Base-by-base conservation (phyloP, 495 filamentous ascomycete genomes). In the Haplographium delicatum region DNA sequence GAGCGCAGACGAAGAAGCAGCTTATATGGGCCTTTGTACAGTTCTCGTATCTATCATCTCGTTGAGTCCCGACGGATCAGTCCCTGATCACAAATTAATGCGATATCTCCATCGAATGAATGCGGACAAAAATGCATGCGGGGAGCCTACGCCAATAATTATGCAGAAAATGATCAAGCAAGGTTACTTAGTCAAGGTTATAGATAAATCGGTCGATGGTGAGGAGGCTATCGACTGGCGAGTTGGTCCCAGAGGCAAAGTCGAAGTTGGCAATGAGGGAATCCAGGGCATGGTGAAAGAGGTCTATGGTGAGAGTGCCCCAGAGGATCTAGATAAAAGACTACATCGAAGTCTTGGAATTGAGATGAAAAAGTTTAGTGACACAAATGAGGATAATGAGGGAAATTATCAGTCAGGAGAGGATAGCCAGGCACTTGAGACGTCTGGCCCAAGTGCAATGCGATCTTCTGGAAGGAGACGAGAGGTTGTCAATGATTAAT, bases 201-300 rank as follows among this genome's bases (percentile, higher is more conserved):
- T 78, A 40, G 85, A 90, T 44, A 77, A 78, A 27, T 70, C 73
- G 4, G 72, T 71, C 1, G 84, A 82, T n/a, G n/a, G n/a, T n/a
- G 86, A 90, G 18, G 88, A 94, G 50, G 65, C 75, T 4, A 75
- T 88, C 8, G 86, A 85, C 43, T 95, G 82, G 70, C 78, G 85
- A 50, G 75, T 95, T 22, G 90, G 89, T 2, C 84, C 88, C 25
- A 74, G 93, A 27, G 93, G 89, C 11, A 96, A 88, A 68, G 71
- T 88, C 10, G 93, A 98, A 63, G 83, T 98, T 26, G 85, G 83
- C 2, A 78, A 79, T 45, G 72, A 78, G 25, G 85, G 82, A 11
- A 83, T 94, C 25, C 78, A 81, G 11, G 79, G 78, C 2, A 60
- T 97, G 43, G 80, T 91, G 3, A 76, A 76, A 46, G 70, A 78